Percentiles rank a stretch among this genome's conserved stretches.
Evolutionary conservation across 176 grass and related monocot genomes (phyloP).

Genomic region (Lolium perenne): DNA sequence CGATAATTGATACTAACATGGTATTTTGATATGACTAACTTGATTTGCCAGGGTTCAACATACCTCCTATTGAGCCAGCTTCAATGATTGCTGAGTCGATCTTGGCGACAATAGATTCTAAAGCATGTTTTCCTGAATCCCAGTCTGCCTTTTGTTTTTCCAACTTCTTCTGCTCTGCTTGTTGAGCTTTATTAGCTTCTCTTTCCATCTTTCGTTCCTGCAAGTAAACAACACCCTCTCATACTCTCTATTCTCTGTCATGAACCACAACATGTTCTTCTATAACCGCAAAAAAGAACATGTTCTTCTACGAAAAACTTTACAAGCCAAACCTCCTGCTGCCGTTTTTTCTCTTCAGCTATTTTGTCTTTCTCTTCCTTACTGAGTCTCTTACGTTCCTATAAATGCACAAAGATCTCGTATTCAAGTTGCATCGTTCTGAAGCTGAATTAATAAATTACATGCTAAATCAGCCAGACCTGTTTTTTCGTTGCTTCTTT

Average conservation of each 20-base stretch:
- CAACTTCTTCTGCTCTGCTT: conserved; percentile 56
- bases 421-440: conserved; percentile 3
- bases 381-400: conserved; percentile 55
- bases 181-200: conserved; percentile 65
- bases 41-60: neutral
- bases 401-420: conserved; percentile 31
- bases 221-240: conserved; percentile 33
- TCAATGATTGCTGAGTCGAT: conserved; percentile 67
- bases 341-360: conserved; percentile 67
- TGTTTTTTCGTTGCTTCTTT: conserved; percentile 61
- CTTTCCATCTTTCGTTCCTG: conserved; percentile 69
- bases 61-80: conserved; percentile 72
- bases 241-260: neutral
- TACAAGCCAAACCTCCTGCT: conserved; percentile 44
- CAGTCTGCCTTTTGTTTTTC: conserved; percentile 70
- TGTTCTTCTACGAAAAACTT: conserved; percentile 28
- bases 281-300: neutral
- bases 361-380: conserved; percentile 74
- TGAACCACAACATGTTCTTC: neutral
- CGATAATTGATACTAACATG: neutral
- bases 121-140: conserved; percentile 70
- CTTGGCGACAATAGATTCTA: conserved; percentile 68
- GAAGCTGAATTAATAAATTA: neutral
- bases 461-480: conserved; percentile 36
- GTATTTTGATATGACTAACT: neutral